Base-by-base conservation (phyloP, 495 filamentous ascomycete genomes). In the Lepraria neglecta region DNA sequence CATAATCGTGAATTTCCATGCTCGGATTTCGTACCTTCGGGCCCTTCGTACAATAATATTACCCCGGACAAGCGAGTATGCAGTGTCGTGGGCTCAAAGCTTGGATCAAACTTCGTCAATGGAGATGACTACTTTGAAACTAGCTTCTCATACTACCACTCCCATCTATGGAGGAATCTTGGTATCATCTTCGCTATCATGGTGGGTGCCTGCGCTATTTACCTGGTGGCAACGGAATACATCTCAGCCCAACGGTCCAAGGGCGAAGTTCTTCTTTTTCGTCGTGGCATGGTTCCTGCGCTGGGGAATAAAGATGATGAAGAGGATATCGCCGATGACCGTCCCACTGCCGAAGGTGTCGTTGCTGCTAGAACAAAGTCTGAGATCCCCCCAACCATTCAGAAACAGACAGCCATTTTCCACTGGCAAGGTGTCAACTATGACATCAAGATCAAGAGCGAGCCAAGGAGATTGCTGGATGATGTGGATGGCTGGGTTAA, bases 401-500 rank as follows among this genome's bases (percentile, higher is more conserved):
- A 77, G 60, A 82, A 80, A 65, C 86, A 90, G 68, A 86, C 82
- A 1, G 83, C 87, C 21, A 83, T 92, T 56, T 95, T 96, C 72
- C 86, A 88, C 65, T 96, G 91, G 91, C 82, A 84, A 59, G 79
- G 91, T 67, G 86, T 95, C 3, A 87, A 83, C 72, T 96, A 92
- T 67, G 89, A 94, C 63, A 87, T 96, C 75, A 90, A 92, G 73
- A 88, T 95, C 69, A 95, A 95, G 73, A 77, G 77, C 10, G 82
- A 88, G 63, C 74, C 77, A 28, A 78, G 90, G n/a, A 80, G 87
- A 30, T 86, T 96, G 63, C 78, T 96, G 40, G 84, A 95, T 63
- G 76, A 91, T 61, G 87, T 95, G 6, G 87, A 91, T 67, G 91
- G 91, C 31, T 95, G 89, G 88, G 89, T 95, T 53, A 91, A 92